These are phyloP conservation scores for Xylaria curta DNA, from an alignment of 495 filamentous ascomycete species.

Conservation along the genomic window DNA sequence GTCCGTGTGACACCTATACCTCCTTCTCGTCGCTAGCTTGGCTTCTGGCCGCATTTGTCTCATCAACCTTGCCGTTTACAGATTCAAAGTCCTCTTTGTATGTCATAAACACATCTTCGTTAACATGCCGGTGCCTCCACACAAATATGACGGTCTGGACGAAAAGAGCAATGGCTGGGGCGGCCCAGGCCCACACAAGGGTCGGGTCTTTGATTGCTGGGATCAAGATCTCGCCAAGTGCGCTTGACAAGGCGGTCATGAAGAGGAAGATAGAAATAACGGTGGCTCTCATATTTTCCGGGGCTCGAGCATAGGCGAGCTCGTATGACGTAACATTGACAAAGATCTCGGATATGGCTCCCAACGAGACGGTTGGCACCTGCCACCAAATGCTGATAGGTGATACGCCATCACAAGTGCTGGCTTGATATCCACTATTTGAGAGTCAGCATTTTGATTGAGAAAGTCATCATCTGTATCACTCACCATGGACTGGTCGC, in stretches of 20 bases:
- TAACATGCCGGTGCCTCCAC: constrained; percentile 52
- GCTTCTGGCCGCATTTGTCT: not conserved
- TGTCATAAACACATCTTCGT: constrained; percentile 54
- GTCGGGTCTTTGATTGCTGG: constrained; percentile 63
- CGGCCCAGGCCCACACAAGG: constrained; percentile 59
- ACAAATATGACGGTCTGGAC: constrained; percentile 58
- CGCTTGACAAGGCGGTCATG: constrained; percentile 56
- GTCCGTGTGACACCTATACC: no score
- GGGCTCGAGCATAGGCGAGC: constrained; percentile 67
- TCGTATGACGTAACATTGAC: constrained; percentile 67
- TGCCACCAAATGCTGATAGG: constrained; percentile 62
- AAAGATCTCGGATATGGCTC: constrained; percentile 66
- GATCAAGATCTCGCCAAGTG: constrained; percentile 58
- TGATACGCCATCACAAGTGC: constrained; percentile 49
- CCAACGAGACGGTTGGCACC: constrained; percentile 47
- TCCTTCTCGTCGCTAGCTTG: constrained; percentile 3
- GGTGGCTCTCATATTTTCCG: constrained; percentile 65
- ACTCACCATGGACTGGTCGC: constrained; percentile 56
- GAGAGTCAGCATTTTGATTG: constrained; percentile 25
- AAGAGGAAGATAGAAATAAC: constrained; percentile 50
- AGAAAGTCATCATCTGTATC: constrained; percentile 5
- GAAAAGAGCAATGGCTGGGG: constrained; percentile 54
- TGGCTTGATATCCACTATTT: constrained; percentile 50
- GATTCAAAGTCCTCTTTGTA: constrained; percentile 33
- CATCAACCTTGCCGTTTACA: not conserved